These are phyloP conservation scores for Fusarium napiforme DNA, from an alignment of 2,329 filamentous ascomycete species.

Conservation along the genomic window DNA sequence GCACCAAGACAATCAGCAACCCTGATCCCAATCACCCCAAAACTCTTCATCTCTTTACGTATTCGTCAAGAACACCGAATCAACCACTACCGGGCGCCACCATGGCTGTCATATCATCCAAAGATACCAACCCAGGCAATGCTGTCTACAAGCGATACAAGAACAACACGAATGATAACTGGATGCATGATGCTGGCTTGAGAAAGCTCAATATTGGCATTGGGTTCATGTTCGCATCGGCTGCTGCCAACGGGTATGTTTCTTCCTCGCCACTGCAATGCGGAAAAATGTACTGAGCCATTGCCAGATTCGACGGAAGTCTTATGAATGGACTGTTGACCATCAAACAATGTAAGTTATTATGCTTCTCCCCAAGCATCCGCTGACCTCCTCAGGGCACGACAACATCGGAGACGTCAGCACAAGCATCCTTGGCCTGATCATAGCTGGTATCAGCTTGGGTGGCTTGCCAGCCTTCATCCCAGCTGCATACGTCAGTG, in stretches of 20 bases:
- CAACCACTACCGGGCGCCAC: not conserved
- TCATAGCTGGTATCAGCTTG: constrained; percentile 35
- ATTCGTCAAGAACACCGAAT: not conserved
- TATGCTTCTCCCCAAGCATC: too few species aligned
- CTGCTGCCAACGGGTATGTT: constrained; percentile 21
- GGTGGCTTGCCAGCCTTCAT: constrained; percentile 31
- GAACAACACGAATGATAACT: constrained; percentile 26
- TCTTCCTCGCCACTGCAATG: accelerated
- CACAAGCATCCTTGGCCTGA: constrained; percentile 24
- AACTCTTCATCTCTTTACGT: not conserved
- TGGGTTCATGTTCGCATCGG: constrained; percentile 24
- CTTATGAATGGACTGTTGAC: constrained; percentile 22
- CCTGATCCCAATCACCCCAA: not conserved
- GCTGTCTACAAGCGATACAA: constrained; percentile 16
- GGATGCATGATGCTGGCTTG: constrained; percentile 19
- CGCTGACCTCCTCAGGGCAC: not conserved
- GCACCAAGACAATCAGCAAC: not conserved
- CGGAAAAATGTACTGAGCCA: not conserved
- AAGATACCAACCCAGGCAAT: not conserved
- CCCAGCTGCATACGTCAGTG: constrained; percentile 25
- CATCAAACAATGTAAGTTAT: constrained; percentile 1
- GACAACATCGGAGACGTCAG: constrained; percentile 26
- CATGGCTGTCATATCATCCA: constrained; percentile 2
- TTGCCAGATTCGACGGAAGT: constrained; percentile 9
- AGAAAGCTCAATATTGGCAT: constrained; percentile 19